phyloP scores from a whole-genome alignment of 1,139 yeast genomes.

The Kodamaea anthophila region DNA sequence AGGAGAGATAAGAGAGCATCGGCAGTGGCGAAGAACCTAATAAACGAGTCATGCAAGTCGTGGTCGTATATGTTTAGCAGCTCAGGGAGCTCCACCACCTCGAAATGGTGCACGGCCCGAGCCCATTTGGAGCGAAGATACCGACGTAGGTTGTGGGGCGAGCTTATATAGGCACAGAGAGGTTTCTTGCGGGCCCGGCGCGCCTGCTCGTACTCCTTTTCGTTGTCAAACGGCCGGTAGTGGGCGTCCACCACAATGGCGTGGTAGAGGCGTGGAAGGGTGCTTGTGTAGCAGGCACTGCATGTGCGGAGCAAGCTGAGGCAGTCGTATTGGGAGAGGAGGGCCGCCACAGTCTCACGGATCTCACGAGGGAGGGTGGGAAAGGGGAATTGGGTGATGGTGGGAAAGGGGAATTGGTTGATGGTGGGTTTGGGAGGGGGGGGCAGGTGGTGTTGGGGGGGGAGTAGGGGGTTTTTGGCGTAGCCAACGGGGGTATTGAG shows the following conservation, averaged over 20 bases:
- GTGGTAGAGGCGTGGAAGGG: constrained; percentile 31
- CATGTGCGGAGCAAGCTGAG: constrained; percentile 28
- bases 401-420: not conserved
- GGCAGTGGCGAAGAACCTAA: constrained; percentile 17
- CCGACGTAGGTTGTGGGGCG: constrained; percentile 28
- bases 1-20: constrained; percentile 19
- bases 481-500: constrained; percentile 24
- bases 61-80: constrained; percentile 28
- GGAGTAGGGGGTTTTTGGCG: constrained; percentile 17
- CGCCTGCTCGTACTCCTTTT: constrained; percentile 15
- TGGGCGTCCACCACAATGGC: constrained; percentile 34
- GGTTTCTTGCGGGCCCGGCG: constrained; percentile 3
- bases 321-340: constrained; percentile 39
- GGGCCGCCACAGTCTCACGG: constrained; percentile 22
- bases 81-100: constrained; percentile 29
- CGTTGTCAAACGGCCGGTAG: constrained; percentile 32
- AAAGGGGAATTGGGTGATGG: constrained; percentile 10
- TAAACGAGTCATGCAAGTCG: constrained; percentile 16
- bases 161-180: constrained; percentile 19
- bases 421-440: not conserved
- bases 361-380: constrained; percentile 35
- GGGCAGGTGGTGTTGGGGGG: constrained; percentile 1
- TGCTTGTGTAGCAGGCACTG: constrained; percentile 22
- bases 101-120: constrained; percentile 15
- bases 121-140: constrained; percentile 14